Conservation (phyloP, 2,329 filamentous ascomycete species). For the Cordyceps militaris region DNA sequence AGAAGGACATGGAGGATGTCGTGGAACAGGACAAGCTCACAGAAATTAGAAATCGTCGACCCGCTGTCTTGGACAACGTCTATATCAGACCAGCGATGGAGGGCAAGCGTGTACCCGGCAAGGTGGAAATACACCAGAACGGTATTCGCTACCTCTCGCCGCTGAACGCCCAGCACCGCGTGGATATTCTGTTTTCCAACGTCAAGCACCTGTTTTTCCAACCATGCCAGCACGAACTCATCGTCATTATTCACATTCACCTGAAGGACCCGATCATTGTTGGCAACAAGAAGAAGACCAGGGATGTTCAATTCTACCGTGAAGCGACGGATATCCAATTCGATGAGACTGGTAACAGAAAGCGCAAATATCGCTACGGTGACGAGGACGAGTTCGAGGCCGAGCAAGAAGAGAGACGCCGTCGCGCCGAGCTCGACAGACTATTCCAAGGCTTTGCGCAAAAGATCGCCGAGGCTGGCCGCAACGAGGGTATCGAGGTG, state of each 20-base stretch:
- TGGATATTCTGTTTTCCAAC: conserved; percentile 96
- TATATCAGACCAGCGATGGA: conserved; percentile 94
- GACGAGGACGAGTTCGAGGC: conserved; percentile 99
- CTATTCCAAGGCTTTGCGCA: conserved; percentile 95
- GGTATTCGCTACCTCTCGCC: conserved; percentile 92
- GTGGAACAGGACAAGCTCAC: conserved; percentile 97
- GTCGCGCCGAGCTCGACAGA: conserved; percentile 85
- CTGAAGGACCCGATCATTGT: conserved; percentile 97
- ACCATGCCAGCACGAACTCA: conserved; percentile 89
- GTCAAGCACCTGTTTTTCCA: conserved; percentile 99
- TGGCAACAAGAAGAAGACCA: conserved; percentile 95
- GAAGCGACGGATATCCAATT: conserved; percentile 98
- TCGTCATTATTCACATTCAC: conserved; percentile 97
- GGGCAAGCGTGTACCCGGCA: conserved; percentile 91
- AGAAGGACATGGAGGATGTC: conserved; percentile 99
- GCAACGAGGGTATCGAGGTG: conserved; percentile 83
- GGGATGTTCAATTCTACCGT: conserved; percentile 96
- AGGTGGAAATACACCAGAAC: conserved; percentile 96
- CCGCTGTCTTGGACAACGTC: conserved; percentile 84
- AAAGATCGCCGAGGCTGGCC: conserved; percentile 93
- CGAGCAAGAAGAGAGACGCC: conserved; percentile 90
- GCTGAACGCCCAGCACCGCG: conserved; percentile 69
- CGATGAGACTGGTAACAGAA: conserved; percentile 95
- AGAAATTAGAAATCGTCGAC: conserved; percentile 89
- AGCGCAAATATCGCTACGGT: conserved; percentile 94